Base-by-base conservation (phyloP, 805 yeast genomes). In the Suhomyces prunicola region DNA sequence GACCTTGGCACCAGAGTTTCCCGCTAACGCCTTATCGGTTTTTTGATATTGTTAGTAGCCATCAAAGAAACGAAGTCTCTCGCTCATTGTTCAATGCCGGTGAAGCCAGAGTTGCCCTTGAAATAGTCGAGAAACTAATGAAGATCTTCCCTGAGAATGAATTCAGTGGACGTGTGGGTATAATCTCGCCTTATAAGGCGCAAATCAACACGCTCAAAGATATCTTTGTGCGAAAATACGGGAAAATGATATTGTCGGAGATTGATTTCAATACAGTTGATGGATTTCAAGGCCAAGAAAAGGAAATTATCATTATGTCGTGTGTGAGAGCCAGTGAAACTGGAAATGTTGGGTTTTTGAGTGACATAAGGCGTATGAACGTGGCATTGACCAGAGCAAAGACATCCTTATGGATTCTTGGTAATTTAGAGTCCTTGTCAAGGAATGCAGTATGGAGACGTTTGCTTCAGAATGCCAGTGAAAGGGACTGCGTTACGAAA, bases 271-370 rank as follows among this genome's bases (percentile, higher is more conserved):
- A 92, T 64, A 90, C 99, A 0, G 91, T 94, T 55, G 99, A 94
- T 78, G 99, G 98, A 1, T 94, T 92, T 67, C 99, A 91, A 73
- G 97, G 75, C 51, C 98, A 94, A 69, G 99, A 94, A 66, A 94
- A 93, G 68, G 97, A 93, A 57, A 83, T 94, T 46, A 90, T 94
- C 56, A 82, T 94, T 47, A 86, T 94, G 77, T 91, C 98, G 0
- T 93, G 98, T 82, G 99, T 94, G 4, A 82, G 99, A 62, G 97
- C 98, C 0, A 76, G 79, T 55, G 87, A 84, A 47, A 75, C 80
- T 12, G 81, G 78, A 7, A 72, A 79, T 23, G 90, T 93, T 54
- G 99, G 98, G 15, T 94, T 94, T 71, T 78, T 94, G 66, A 86
- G 87, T 46, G 99, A 94, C 70, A 80, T 86, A 39, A 81, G 99